Evolutionary conservation across 139 green algal genomes (phyloP).

Genomic region (Asterochloris erici): DNA sequence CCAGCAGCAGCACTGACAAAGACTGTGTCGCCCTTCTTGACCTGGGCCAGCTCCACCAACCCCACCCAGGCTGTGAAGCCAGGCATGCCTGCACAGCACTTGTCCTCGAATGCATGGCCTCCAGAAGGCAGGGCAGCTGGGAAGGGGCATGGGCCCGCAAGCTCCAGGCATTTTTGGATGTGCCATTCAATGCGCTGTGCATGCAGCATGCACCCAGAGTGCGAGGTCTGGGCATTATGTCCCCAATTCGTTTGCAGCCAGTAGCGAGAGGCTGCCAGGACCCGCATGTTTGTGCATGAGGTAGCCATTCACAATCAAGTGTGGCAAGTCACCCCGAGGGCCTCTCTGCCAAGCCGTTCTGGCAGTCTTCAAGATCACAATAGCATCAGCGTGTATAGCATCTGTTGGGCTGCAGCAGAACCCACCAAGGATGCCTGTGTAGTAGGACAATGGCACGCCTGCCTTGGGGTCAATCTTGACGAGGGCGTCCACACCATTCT

Average conservation of each 20-base stretch:
- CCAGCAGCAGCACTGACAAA: slow-evolving; percentile 13
- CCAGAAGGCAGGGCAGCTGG: too few species aligned
- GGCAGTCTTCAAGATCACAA: neutral
- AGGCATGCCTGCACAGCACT: neutral
- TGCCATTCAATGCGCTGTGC: too few species aligned
- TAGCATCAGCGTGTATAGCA: neutral
- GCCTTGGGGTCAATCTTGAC: slow-evolving; percentile 5
- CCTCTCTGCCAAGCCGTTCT: neutral
- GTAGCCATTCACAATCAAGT: neutral
- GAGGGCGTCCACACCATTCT: neutral
- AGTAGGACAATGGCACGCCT: slow-evolving; percentile 2
- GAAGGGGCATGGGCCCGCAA: too few species aligned
- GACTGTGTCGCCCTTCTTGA: slow-evolving; percentile 6
- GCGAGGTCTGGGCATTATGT: too few species aligned
- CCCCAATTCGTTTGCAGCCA: too few species aligned
- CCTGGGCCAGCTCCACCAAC: slow-evolving; percentile 1
- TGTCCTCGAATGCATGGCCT: too few species aligned
- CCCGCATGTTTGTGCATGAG: too few species aligned
- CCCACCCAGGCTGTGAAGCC: slow-evolving; percentile 11
- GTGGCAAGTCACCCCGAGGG: neutral
- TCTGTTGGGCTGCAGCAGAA: neutral
- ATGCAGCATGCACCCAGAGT: too few species aligned
- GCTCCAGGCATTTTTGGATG: too few species aligned
- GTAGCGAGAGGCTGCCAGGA: too few species aligned
- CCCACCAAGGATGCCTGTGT: neutral